Conservation (phyloP, 768 basidiomycete species). For the Boletus bicolor region DNA sequence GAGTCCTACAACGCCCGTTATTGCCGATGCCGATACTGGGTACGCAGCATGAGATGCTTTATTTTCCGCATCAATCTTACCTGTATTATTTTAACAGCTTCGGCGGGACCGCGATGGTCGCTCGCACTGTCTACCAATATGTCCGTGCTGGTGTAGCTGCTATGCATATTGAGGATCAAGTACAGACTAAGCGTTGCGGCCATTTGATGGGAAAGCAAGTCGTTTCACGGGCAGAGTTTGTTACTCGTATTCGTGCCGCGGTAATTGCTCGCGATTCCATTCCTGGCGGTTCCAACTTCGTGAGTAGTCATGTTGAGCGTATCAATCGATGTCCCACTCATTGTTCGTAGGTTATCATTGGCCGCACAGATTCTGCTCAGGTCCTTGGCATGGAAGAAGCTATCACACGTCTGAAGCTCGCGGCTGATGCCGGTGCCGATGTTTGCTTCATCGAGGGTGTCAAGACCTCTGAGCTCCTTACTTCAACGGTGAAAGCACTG, state of each 20-base stretch:
- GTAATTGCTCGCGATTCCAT: constrained; percentile 74
- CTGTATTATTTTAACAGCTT: constrained; percentile 36
- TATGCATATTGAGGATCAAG: constrained; percentile 79
- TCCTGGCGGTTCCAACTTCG: constrained; percentile 73
- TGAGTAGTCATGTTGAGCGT: constrained; percentile 25
- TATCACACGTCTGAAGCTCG: constrained; percentile 59
- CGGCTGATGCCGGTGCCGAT: constrained; percentile 71
- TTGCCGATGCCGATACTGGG: constrained; percentile 82
- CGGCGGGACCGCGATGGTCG: constrained; percentile 72
- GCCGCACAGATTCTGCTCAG: constrained; percentile 75
- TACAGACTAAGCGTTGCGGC: constrained; percentile 77
- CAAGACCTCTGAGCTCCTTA: constrained; percentile 60
- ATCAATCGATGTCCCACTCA: neutral
- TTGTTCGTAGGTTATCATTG: constrained; percentile 56
- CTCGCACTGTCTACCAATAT: constrained; percentile 73
- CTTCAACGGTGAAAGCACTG: constrained; percentile 60
- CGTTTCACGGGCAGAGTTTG: constrained; percentile 72
- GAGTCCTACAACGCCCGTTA: constrained; percentile 63
- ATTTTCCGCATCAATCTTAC: constrained; percentile 7
- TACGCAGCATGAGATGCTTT: constrained; percentile 21
- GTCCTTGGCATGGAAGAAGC: constrained; percentile 80
- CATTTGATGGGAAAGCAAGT: constrained; percentile 81
- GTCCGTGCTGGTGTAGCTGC: constrained; percentile 66
- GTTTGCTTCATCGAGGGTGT: constrained; percentile 84
- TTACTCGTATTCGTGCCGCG: constrained; percentile 73